Conservation (phyloP, 495 filamentous ascomycete genomes). For the Aspergillus haitiensis region DNA sequence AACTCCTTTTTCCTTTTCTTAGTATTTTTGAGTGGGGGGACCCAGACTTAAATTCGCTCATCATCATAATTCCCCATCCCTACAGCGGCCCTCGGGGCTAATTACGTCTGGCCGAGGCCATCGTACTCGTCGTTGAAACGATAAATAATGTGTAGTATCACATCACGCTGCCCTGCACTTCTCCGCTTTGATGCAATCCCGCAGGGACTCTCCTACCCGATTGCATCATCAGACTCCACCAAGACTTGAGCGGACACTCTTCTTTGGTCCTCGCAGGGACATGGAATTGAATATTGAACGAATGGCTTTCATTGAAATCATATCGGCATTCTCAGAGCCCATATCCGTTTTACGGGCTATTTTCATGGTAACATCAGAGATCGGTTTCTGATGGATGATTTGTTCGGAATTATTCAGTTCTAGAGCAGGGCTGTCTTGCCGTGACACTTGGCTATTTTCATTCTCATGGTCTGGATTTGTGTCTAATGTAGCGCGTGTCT, state of each 20-base stretch:
- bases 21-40: slow-evolving; percentile 4
- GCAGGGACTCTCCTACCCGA: slow-evolving; percentile 1
- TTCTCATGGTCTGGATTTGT: slow-evolving; percentile 1
- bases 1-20: neutral
- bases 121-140: slow-evolving; percentile 2
- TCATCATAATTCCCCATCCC: slow-evolving; percentile 9
- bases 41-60: slow-evolving; percentile 4
- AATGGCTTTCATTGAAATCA: slow-evolving; percentile 16
- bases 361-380: neutral
- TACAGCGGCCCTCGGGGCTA: slow-evolving; percentile 1
- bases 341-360: slow-evolving; percentile 5
- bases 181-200: slow-evolving; percentile 17
- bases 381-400: slow-evolving; percentile 5
- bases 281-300: slow-evolving; percentile 28
- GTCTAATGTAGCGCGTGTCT: slow-evolving; percentile 8
- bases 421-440: slow-evolving; percentile 1
- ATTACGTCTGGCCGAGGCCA: slow-evolving; percentile 26
- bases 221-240: slow-evolving; percentile 28
- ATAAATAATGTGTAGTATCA: slow-evolving; percentile 12
- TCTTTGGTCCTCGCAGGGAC: slow-evolving; percentile 20
- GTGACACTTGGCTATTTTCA: slow-evolving; percentile 6
- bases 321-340: slow-evolving; percentile 10
- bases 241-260: slow-evolving; percentile 15
- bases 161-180: neutral
- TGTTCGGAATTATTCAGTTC: slow-evolving; percentile 17